A percentile compares a stretch with the other conserved stretches of the same genome.
These are phyloP conservation scores for Phytophthora syringae DNA, from an alignment of 352 stramenopile genomes.

Conservation along the genomic window DNA sequence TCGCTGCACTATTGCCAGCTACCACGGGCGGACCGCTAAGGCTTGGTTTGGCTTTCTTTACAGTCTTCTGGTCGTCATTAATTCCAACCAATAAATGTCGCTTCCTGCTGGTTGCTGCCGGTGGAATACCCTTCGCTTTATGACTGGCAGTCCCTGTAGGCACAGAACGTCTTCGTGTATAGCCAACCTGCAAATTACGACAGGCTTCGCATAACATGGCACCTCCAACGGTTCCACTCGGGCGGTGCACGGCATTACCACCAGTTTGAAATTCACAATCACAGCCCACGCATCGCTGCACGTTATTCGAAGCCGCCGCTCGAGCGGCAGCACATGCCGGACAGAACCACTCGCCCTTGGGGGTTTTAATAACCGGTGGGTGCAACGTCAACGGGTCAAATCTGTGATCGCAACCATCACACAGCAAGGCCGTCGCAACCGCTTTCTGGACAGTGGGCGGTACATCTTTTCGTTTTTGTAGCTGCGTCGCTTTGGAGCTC, in stretches of 20 bases:
- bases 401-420: constrained; percentile 73
- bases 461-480: constrained; percentile 3
- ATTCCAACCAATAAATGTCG: constrained; percentile 19
- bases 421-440: constrained; percentile 62
- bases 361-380: constrained; percentile 52
- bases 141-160: constrained; percentile 6
- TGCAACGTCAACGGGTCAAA: constrained; percentile 58
- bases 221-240: constrained; percentile 30
- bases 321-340: constrained; percentile 28
- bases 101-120: constrained; percentile 20
- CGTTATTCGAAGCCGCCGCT: neutral
- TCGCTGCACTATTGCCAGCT: constrained; percentile 9
- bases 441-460: constrained; percentile 9
- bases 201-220: constrained; percentile 47
- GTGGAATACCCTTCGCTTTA: neutral
- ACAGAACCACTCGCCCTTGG: constrained; percentile 64
- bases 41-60: constrained; percentile 30
- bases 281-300: constrained; percentile 42
- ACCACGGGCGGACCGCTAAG: constrained; percentile 5
- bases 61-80: constrained; percentile 2
- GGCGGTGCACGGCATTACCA: constrained; percentile 22
- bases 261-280: constrained; percentile 33
- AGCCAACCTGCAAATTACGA: constrained; percentile 38
- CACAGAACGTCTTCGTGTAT: constrained; percentile 23
- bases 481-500: constrained; percentile 7